Conservation (phyloP, 768 basidiomycete genomes). For the Kwoniella heveanensis region DNA sequence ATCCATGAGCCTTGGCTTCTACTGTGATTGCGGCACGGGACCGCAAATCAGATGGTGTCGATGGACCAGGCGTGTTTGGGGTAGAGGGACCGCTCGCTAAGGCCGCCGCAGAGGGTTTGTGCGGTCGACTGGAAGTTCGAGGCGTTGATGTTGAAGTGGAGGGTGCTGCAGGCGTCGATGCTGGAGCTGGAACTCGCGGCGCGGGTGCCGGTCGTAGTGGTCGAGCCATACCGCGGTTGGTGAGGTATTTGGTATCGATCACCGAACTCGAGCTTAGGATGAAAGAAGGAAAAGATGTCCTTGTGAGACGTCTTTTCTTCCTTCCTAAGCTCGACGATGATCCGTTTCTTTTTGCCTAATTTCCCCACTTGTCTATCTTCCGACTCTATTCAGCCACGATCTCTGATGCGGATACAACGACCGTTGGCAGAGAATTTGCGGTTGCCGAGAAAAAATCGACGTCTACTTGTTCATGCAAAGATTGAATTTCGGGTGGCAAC, state of each 20-base stretch:
- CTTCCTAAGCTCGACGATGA: slow-evolving; percentile 20
- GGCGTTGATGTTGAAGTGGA: slow-evolving; percentile 7
- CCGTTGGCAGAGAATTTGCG: no score
- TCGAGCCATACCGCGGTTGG: slow-evolving; percentile 25
- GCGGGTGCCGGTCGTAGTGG: slow-evolving; percentile 29
- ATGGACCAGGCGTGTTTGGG: slow-evolving; percentile 13
- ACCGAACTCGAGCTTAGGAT: slow-evolving; percentile 21
- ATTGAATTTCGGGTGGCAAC: slow-evolving; percentile 1
- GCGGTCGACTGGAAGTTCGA: slow-evolving; percentile 18
- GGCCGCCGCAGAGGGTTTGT: slow-evolving; percentile 13
- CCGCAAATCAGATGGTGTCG: slow-evolving; percentile 16
- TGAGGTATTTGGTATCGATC: neutral
- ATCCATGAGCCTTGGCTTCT: slow-evolving; percentile 40
- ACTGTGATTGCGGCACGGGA: slow-evolving; percentile 13
- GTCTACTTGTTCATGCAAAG: neutral
- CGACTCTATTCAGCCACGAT: neutral
- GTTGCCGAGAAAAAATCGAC: no score
- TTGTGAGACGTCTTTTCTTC: slow-evolving; percentile 6
- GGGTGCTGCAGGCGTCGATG: slow-evolving; percentile 4
- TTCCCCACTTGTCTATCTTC: neutral
- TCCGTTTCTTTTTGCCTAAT: neutral
- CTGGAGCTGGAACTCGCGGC: slow-evolving; percentile 14
- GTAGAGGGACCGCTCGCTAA: slow-evolving; percentile 23
- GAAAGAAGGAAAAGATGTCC: slow-evolving; percentile 15
- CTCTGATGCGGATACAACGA: no score